These are phyloP conservation scores for Phytophthora pisi DNA, from an alignment of 352 stramenopile genomes.

Conservation along the genomic window DNA sequence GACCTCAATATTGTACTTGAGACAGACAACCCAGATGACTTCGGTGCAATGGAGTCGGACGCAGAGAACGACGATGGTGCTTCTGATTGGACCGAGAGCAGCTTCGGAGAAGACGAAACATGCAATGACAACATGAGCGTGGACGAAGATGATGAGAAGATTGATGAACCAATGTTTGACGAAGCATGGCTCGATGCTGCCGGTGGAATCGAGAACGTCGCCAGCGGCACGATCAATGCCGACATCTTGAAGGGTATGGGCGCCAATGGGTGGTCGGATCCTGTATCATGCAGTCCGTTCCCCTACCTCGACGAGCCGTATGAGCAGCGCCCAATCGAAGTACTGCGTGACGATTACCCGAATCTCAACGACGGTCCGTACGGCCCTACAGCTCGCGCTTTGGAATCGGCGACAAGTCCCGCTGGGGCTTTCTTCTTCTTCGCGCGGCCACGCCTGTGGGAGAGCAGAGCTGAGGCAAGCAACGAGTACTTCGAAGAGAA, in stretches of 20 bases:
- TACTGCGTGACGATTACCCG: neutral
- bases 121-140: too few species aligned
- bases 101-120: neutral
- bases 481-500: too few species aligned
- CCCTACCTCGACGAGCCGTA: slow-evolving; percentile 2
- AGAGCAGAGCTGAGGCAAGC: too few species aligned
- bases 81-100: too few species aligned
- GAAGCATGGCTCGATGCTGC: too few species aligned
- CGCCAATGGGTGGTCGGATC: neutral
- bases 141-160: too few species aligned
- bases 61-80: too few species aligned
- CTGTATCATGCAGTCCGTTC: slow-evolving; percentile 5
- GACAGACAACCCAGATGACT: too few species aligned
- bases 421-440: slow-evolving; percentile 8
- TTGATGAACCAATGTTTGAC: too few species aligned
- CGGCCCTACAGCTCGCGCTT: neutral
- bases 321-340: neutral
- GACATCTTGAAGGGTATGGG: slow-evolving; percentile 4
- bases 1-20: too few species aligned
- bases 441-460: slow-evolving; percentile 1
- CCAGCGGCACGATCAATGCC: neutral
- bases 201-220: neutral
- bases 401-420: neutral
- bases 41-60: too few species aligned
- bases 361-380: neutral